A percentile compares a stretch with the other conserved stretches of the same genome.
Conservation (phyloP, 2,329 filamentous ascomycete species). For the Talaromyces marneffei region DNA sequence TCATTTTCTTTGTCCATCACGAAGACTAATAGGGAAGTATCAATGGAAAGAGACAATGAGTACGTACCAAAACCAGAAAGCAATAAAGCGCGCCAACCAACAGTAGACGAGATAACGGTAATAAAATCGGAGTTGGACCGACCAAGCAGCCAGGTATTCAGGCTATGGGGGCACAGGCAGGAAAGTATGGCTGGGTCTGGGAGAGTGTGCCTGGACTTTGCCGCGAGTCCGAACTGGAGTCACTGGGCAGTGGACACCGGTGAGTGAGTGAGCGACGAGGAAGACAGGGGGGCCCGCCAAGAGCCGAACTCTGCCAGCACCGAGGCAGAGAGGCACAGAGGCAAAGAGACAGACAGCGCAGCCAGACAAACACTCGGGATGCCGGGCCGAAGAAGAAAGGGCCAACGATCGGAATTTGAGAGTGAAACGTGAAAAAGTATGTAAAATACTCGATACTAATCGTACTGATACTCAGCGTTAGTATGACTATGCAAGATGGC, state of each 20-base stretch:
- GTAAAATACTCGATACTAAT: conserved; percentile 4
- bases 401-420: not conserved
- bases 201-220: conserved; percentile 6
- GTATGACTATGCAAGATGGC: not conserved
- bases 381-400: conserved; percentile 3
- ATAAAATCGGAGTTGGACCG: not conserved
- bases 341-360: not conserved
- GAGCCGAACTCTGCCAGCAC: not conserved
- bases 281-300: not conserved
- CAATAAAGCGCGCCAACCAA: conserved; percentile 13
- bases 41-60: not conserved
- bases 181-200: conserved; percentile 15
- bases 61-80: conserved; percentile 14
- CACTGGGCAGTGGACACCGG: too few species aligned
- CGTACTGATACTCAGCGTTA: not conserved
- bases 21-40: not conserved
- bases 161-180: conserved; percentile 6
- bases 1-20: not conserved
- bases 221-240: conserved; percentile 8
- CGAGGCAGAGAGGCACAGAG: not conserved
- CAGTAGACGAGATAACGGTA: not conserved
- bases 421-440: not conserved
- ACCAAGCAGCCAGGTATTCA: not conserved
- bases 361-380: not conserved
- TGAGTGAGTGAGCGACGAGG: not conserved